Evolutionary conservation across 495 filamentous ascomycete genomes (phyloP), one percentile per base, ranked within the genome.

Genomic region (Penicillium fimorum): DNA sequence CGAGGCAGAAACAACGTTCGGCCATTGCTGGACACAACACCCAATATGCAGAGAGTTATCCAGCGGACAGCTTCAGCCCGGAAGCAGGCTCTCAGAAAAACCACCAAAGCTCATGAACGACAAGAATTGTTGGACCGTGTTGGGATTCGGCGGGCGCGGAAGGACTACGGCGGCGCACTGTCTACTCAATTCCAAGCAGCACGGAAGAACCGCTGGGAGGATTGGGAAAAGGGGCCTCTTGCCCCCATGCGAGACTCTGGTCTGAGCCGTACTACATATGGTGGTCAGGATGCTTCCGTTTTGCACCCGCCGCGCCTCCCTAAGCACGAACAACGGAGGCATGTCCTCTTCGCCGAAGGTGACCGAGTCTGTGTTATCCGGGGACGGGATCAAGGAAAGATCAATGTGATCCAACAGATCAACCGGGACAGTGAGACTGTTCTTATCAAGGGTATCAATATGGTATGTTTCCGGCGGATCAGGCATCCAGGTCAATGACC

Each of bases 281-380:
- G 86, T 47, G 71, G 81, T 37, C 63, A 85, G 50, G 68, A 77
- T 55, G 55, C 77, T 41, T 48, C 61, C 17, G 56, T 75, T 20
- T 47, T 80, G 55, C 59, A 70, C 35, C 63, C 66, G 22, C 67
- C 74, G 17, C 58, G 65, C 35, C 60, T 81, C 38, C 73, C 73
- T 24, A 56, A 74, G 54, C 68, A 79, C 49, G 59, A 74, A 42
- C 84, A 83, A 51, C 73, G 78, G 40, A 77, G 80, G 62, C 77
- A 79, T 60, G 76, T 86, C 57, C 87, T 87, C 53, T 78, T 97
- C 59, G 81, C 76, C 15, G 64, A 71, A 8, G 85, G 83, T 9
- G 92, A 97, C 64, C 79, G 92, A 51, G 89, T 96, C 30, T 89
- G 91, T 35, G 68, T 96, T 32, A 73, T 87, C 44, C 84, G 86